Base-by-base conservation (phyloP, 331 rosid genomes). In the Saraca asoca region DNA sequence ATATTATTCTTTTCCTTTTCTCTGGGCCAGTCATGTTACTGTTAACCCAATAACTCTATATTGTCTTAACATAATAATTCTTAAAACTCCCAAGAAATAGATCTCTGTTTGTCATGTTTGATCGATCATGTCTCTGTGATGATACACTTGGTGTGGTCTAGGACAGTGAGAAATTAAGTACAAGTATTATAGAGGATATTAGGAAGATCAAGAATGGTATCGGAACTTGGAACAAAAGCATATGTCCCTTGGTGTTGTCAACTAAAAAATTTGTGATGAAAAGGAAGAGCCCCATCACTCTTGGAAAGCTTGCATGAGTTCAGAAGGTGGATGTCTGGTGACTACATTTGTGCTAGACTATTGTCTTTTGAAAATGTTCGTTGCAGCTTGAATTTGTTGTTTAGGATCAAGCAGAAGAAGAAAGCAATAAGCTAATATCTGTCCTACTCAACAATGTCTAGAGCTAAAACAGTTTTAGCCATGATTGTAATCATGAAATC, bases 121-220 rank as follows among this genome's bases (percentile, higher is more conserved):
- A 24, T 24, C 31, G 31, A 24, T 24, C 31, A 24, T 24, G 31
- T 19, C 50, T 37, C 34, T 31, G 13, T 37, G 52, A 35, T 15
- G 58, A 62, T 15, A 71, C 44, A 43, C 48, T 15, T 45, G 65
- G 71, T 64, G 55, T 64, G 46, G 46, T 33, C 71, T 57, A 5
- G 5, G 50, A 72, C 57, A 55, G 34, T 41, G 55, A 58, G 55
- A 65, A 34, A 50, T 37, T 35, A 45, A 18, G 50, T 34, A 63
- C 17, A 51, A 19, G 59, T 46, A 56, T 37, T 53, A 39, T 35
- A 44, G 59, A 35, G 48, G 61, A 64, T 64, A 49, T 7, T 42
- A 8, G 60, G 60, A 44, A 11, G 66, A 68, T 43, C 49, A 64
- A 64, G 12, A 72, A 52, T 53, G 63, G 10, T 51, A 43, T 52